Conservation (phyloP, 257 asterid genomes). For the Pogostemon cablin region DNA sequence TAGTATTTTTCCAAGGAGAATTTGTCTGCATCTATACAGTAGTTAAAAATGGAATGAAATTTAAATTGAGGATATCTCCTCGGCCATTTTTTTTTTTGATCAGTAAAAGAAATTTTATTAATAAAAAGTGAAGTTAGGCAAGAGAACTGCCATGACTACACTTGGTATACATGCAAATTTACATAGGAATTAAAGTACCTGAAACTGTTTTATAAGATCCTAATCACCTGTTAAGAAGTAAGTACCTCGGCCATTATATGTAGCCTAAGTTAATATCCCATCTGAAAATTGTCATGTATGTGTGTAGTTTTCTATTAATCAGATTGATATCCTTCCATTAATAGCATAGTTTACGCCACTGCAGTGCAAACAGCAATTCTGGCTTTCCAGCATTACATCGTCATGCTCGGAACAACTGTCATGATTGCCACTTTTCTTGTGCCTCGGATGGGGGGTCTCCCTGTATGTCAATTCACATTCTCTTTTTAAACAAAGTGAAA, state of each 20-base stretch:
- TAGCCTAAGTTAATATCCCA: background rate
- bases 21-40: background rate
- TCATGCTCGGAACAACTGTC: constrained; percentile 95
- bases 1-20: background rate
- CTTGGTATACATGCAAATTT: too few species aligned
- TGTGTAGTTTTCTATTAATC: background rate
- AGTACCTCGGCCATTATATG: background rate
- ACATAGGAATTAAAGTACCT: too few species aligned
- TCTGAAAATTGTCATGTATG: too few species aligned
- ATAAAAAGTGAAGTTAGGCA: too few species aligned
- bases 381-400: constrained; percentile 93
- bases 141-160: too few species aligned
- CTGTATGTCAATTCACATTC: constrained; percentile 50
- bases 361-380: constrained; percentile 75
- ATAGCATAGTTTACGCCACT: constrained; percentile 27
- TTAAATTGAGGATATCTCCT: background rate
- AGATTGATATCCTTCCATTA: background rate
- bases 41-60: background rate
- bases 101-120: too few species aligned
- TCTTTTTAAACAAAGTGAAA: background rate
- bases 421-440: constrained; percentile 79
- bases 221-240: too few species aligned
- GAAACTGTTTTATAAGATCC: too few species aligned
- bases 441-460: constrained; percentile 91
- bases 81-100: too few species aligned